These are phyloP conservation scores for Xylaria nigripes DNA, from an alignment of 495 filamentous ascomycete species.

Conservation along the genomic window DNA sequence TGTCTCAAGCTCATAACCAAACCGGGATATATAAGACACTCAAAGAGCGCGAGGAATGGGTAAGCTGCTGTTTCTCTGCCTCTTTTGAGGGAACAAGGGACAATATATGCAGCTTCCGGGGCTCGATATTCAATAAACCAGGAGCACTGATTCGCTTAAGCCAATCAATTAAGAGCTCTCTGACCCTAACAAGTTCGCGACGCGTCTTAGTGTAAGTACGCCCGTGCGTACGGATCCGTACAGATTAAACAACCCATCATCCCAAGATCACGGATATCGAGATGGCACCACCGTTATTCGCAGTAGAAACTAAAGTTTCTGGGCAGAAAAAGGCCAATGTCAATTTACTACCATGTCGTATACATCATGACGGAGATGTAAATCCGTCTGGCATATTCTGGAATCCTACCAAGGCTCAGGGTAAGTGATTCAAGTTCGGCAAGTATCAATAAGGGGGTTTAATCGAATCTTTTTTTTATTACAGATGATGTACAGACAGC, in stretches of 20 bases:
- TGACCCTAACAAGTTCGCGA: not conserved
- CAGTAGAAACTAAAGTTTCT: conserved; percentile 10
- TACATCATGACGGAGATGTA: conserved; percentile 70
- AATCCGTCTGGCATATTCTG: conserved; percentile 63
- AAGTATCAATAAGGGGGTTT: not conserved
- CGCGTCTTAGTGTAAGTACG: not conserved
- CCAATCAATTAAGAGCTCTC: conserved; percentile 5
- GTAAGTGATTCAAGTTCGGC: conserved; percentile 4
- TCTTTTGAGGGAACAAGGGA: not conserved
- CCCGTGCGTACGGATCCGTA: too few relatives aligned
- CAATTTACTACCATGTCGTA: conserved; percentile 76
- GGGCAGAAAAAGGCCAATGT: conserved; percentile 46
- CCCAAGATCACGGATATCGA: not conserved
- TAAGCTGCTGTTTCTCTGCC: not conserved
- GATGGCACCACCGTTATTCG: conserved; percentile 25
- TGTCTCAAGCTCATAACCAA: too few relatives aligned
- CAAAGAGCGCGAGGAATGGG: too few relatives aligned
- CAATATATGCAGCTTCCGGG: not conserved
- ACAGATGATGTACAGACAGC: conserved; percentile 45
- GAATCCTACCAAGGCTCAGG: conserved; percentile 43
- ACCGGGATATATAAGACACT: too few relatives aligned
- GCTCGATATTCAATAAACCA: not conserved
- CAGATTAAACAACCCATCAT: not conserved
- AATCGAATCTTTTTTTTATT: not conserved
- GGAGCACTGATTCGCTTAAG: not conserved